A percentile compares a stretch with the other conserved stretches of the same genome.
phyloP scores from a whole-genome alignment of 2,329 filamentous ascomycete species.

The Blastomyces emzantsi region DNA sequence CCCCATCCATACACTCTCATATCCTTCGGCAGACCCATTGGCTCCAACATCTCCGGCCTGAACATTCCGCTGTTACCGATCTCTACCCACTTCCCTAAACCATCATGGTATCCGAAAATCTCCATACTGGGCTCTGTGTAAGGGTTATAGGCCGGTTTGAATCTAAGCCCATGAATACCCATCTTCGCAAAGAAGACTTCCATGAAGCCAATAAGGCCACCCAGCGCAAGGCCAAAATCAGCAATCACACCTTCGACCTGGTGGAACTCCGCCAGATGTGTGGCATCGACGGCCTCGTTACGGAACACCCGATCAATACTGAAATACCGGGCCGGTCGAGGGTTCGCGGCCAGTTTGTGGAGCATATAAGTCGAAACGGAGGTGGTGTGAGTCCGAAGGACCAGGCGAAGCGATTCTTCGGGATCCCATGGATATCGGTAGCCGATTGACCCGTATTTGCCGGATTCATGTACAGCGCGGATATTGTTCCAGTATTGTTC shows the following conservation, averaged over 20 bases:
- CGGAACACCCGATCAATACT: constrained; percentile 97
- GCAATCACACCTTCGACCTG: constrained; percentile 98
- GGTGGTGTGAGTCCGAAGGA: constrained; percentile 93
- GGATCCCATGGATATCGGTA: constrained; percentile 92
- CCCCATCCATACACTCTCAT: constrained; percentile 94
- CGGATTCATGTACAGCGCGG: constrained; percentile 74
- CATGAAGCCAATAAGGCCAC: constrained; percentile 90
- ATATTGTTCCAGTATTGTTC: constrained; percentile 83
- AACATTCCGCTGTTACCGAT: constrained; percentile 99
- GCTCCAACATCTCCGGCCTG: constrained; percentile 90
- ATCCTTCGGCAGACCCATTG: constrained; percentile 87
- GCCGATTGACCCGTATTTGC: constrained; percentile 89
- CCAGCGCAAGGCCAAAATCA: constrained; percentile 85
- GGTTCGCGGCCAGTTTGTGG: constrained; percentile 75
- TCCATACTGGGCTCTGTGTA: constrained; percentile 97
- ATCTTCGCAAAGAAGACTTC: constrained; percentile 94
- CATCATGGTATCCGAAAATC: constrained; percentile 91
- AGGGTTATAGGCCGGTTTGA: constrained; percentile 96
- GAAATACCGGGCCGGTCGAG: constrained; percentile 88
- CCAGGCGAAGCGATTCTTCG: constrained; percentile 76
- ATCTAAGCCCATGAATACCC: constrained; percentile 77
- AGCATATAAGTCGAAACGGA: constrained; percentile 85
- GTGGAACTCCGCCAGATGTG: constrained; percentile 95
- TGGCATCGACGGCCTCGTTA: constrained; percentile 95
- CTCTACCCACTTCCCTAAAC: constrained; percentile 83